Evolutionary conservation across 768 basidiomycete genomes (phyloP), one percentile per base, ranked within the genome.

Genomic region (Hygrocybe punicea): DNA sequence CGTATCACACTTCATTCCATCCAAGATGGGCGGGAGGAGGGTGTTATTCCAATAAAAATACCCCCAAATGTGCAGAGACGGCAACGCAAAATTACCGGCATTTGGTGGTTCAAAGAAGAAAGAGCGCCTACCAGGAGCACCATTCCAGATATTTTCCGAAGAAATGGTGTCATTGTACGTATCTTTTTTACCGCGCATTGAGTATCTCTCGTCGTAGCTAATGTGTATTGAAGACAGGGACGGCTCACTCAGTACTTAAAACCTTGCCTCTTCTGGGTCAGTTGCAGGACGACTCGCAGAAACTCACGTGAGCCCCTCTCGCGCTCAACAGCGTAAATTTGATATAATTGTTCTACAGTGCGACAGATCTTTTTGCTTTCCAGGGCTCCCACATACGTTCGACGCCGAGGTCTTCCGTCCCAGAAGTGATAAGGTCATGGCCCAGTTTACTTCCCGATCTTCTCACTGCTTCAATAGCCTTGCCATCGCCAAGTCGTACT

Each of bases 301-400:
- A 82, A 58, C 67, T 82, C 63, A 86, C 83, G 90, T 91, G 65
- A 60, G 82, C 73, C 51, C 51, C 60, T 49, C 33, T 55, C n/a
- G 36, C 46, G 44, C 55, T 35, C n/a, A 54, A 48, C 46, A 55
- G 56, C 37, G 11, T 33, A 49, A 39, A 35, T 52, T 49, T 56
- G 42, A 60, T 55, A 68, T 67, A n/a, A 35, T 65, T 44, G 21
- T 46, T 24, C 51, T 13, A 55, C 69, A 92, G 91, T 56, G 85
- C 86, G 7, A 85, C 85, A 54, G 86, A 91, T 71, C 71, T 92
- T 39, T 93, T 93, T 68, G 86, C 88, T 39, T 91, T 91, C 66
- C 86, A 90, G 71, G 84, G 84, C 37, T 81, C 83, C 9, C 82
- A 84, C 55, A 82, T 80, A 13, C 81, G 78, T 45, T 60, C 76